Evolutionary conservation across 2,329 filamentous ascomycete genomes (phyloP).

Genomic region (Ascosphaera acerosa): DNA sequence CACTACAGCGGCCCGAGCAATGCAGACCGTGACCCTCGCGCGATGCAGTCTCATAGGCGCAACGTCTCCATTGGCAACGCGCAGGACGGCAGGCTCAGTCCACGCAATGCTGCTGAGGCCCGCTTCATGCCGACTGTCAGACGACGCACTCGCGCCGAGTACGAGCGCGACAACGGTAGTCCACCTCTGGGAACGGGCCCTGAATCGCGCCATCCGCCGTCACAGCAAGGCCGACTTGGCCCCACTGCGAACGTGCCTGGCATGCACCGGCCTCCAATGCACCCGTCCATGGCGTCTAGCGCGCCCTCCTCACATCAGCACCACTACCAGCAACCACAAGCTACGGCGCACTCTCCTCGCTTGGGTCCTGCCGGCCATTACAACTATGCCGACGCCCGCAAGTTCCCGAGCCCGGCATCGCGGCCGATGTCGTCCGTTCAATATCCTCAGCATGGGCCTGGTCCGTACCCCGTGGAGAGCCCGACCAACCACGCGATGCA

Average conservation of each 20-base stretch:
- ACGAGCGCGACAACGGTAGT: slow-evolving; percentile 65
- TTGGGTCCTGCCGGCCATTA: slow-evolving; percentile 4
- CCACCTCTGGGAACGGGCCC: slow-evolving; percentile 54
- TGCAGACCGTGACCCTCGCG: slow-evolving; percentile 9
- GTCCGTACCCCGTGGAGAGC: slow-evolving; percentile 17
- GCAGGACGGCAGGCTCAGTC: slow-evolving; percentile 19
- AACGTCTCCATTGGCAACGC: slow-evolving; percentile 32
- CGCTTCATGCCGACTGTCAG: slow-evolving; percentile 25
- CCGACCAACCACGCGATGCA: slow-evolving; percentile 47
- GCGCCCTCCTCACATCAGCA: neutral
- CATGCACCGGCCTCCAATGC: neutral
- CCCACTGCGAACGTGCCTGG: neutral
- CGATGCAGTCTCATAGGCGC: slow-evolving; percentile 13
- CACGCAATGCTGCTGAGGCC: slow-evolving; percentile 21
- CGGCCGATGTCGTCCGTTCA: neutral
- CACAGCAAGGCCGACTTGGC: neutral
- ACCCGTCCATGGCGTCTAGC: neutral
- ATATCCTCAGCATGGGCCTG: slow-evolving; percentile 6
- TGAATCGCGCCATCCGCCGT: slow-evolving; percentile 1
- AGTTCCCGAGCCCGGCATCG: neutral
- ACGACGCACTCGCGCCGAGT: slow-evolving; percentile 64
- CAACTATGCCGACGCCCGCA: slow-evolving; percentile 1
- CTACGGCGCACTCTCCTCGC: slow-evolving; percentile 14
- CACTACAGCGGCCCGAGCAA: slow-evolving; percentile 51
- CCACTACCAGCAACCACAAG: slow-evolving; percentile 4